Evolutionary conservation across 768 basidiomycete species (phyloP).

Genomic region (Sporobolomyces pararoseus): DNA sequence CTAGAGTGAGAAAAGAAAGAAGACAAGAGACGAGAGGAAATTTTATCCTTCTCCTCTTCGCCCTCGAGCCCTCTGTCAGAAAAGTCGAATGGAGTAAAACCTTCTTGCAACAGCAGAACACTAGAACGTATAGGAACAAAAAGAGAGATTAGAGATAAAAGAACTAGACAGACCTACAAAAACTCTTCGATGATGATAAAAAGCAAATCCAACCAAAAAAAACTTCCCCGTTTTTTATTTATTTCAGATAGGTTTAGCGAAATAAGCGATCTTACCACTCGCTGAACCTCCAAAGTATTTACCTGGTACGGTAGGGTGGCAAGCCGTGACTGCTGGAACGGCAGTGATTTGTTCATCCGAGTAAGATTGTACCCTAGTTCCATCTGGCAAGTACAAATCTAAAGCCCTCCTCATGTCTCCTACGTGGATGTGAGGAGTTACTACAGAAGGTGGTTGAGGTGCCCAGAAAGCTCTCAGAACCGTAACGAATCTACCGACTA

Average conservation of each 20-base stretch:
- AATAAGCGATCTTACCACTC: slow-evolving; percentile 46
- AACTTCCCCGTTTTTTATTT: no score
- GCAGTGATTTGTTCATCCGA: slow-evolving; percentile 47
- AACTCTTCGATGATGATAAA: no score
- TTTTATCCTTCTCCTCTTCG: no score
- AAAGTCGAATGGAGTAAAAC: no score
- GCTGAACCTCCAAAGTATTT: slow-evolving; percentile 50
- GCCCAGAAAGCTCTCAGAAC: slow-evolving; percentile 53
- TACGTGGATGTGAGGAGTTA: slow-evolving; percentile 37
- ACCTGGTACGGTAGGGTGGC: slow-evolving; percentile 48
- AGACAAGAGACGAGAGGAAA: no score
- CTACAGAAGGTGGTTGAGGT: slow-evolving; percentile 12
- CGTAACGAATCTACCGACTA: slow-evolving; percentile 52
- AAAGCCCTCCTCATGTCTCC: slow-evolving; percentile 52
- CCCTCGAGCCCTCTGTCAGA: no score
- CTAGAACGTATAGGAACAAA: no score
- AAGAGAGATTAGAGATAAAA: no score
- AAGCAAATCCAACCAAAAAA: no score
- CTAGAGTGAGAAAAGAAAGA: no score
- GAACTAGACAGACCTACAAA: no score
- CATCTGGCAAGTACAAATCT: slow-evolving; percentile 48
- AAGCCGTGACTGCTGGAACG: slow-evolving; percentile 51
- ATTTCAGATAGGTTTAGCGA: background rate
- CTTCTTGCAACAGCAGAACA: no score
- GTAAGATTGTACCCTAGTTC: slow-evolving; percentile 18